Conservation (phyloP, 2,329 filamentous ascomycete species). For the Fusarium mexicanum region DNA sequence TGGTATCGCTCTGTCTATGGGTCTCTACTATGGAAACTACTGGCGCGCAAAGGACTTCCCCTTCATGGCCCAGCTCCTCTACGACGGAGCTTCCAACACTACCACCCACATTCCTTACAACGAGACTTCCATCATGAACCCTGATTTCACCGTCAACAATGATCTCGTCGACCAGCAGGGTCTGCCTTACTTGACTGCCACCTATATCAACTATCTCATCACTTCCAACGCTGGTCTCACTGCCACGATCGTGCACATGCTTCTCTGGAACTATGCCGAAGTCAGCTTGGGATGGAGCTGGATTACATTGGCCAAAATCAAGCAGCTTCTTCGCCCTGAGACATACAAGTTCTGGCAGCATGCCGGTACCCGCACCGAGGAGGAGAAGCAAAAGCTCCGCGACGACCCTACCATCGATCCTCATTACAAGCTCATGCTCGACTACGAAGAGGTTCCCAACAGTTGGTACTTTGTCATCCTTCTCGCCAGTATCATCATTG, state of each 20-base stretch:
- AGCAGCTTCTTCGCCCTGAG: not conserved
- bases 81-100: not conserved
- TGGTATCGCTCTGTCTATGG: slow-evolving; percentile 50
- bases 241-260: slow-evolving; percentile 17
- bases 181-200: slow-evolving; percentile 18
- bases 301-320: not conserved
- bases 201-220: slow-evolving; percentile 27
- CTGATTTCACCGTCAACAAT: slow-evolving; percentile 33
- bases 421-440: slow-evolving; percentile 33
- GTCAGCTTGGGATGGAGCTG: slow-evolving; percentile 34
- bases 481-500: not conserved
- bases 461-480: slow-evolving; percentile 23
- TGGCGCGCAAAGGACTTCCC: slow-evolving; percentile 30
- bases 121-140: slow-evolving; percentile 21
- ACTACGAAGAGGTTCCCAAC: slow-evolving; percentile 19
- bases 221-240: slow-evolving; percentile 23
- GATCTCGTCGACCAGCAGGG: slow-evolving; percentile 2
- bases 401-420: slow-evolving; percentile 19
- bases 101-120: slow-evolving; percentile 9
- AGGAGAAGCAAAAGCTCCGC: slow-evolving; percentile 21
- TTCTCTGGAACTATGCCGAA: slow-evolving; percentile 40
- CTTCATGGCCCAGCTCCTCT: slow-evolving; percentile 29
- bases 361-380: not conserved
- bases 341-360: slow-evolving; percentile 22
- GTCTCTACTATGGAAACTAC: slow-evolving; percentile 29